Evolutionary conservation across 106 monocot species (phyloP).

Genomic region (Hemerocallis citrina): DNA sequence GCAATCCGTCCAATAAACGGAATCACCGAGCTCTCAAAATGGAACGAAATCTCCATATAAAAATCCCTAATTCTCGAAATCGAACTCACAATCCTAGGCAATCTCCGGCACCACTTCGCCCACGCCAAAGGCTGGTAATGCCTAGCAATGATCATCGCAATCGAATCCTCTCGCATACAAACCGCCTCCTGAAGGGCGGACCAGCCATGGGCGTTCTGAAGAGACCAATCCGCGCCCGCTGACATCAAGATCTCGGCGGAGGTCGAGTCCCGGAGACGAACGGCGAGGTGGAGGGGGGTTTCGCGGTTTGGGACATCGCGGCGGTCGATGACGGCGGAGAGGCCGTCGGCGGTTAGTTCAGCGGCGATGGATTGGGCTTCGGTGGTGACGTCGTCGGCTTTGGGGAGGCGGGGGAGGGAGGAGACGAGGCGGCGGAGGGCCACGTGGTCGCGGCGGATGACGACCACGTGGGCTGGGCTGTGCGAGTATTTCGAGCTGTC

Average conservation of each 20-base stretch:
- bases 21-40: slow-evolving; percentile 97
- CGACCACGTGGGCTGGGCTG: slow-evolving; percentile 81
- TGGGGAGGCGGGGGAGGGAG: slow-evolving; percentile 68
- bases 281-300: slow-evolving; percentile 97
- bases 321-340: slow-evolving; percentile 72
- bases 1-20: slow-evolving; percentile 89
- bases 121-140: slow-evolving; percentile 97
- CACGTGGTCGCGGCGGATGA: slow-evolving; percentile 63
- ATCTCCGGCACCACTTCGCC: slow-evolving; percentile 98
- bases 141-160: slow-evolving; percentile 75
- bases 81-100: slow-evolving; percentile 76
- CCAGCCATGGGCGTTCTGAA: slow-evolving; percentile 97
- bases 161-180: slow-evolving; percentile 75
- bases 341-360: slow-evolving; percentile 59
- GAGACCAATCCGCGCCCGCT: slow-evolving; percentile 94
- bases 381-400: slow-evolving; percentile 68
- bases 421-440: slow-evolving; percentile 57
- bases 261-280: slow-evolving; percentile 69
- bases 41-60: slow-evolving; percentile 99
- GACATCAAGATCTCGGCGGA: slow-evolving; percentile 93
- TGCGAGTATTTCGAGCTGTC: slow-evolving; percentile 72
- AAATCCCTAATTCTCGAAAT: slow-evolving; percentile 75
- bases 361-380: slow-evolving; percentile 70
- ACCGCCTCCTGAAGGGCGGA: slow-evolving; percentile 93
- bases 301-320: slow-evolving; percentile 88